Percentiles rank a stretch among this genome's conserved stretches.
Evolutionary conservation across 306 rosid genomes (phyloP).

Genomic region (Dalbergia cochinchinensis): DNA sequence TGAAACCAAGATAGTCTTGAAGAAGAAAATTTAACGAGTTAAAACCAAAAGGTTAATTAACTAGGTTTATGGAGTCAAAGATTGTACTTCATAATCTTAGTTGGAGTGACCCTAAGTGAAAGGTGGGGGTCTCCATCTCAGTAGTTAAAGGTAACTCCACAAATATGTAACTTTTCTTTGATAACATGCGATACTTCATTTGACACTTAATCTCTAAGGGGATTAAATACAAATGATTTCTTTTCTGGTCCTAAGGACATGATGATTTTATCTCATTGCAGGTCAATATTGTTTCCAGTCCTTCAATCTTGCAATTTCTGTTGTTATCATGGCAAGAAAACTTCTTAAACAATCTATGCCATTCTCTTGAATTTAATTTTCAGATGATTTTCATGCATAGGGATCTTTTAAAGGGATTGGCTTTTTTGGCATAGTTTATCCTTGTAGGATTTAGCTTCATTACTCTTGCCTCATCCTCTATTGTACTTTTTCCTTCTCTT

Average conservation of each 20-base stretch:
- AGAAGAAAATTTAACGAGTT: conserved; percentile 8
- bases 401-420: too few species aligned
- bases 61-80: background rate
- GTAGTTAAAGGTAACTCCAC: conserved; percentile 18
- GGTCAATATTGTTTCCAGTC: conserved; percentile 23
- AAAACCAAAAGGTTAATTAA: background rate
- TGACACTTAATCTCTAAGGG: background rate
- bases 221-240: background rate
- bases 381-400: conserved; percentile 2
- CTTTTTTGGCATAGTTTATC: too few species aligned
- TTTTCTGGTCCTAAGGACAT: background rate
- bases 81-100: background rate
- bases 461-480: too few species aligned
- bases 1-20: background rate
- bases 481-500: too few species aligned
- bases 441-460: too few species aligned
- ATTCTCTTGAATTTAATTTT: conserved; percentile 23
- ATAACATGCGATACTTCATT: background rate
- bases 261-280: background rate
- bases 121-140: conserved; percentile 1
- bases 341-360: background rate
- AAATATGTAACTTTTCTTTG: background rate
- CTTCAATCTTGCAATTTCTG: conserved; percentile 21
- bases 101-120: conserved; percentile 7
- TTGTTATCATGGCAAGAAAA: background rate